These are phyloP conservation scores for Calcarisporium arbuscula DNA, from an alignment of 2,329 filamentous ascomycete species.

Conservation along the genomic window DNA sequence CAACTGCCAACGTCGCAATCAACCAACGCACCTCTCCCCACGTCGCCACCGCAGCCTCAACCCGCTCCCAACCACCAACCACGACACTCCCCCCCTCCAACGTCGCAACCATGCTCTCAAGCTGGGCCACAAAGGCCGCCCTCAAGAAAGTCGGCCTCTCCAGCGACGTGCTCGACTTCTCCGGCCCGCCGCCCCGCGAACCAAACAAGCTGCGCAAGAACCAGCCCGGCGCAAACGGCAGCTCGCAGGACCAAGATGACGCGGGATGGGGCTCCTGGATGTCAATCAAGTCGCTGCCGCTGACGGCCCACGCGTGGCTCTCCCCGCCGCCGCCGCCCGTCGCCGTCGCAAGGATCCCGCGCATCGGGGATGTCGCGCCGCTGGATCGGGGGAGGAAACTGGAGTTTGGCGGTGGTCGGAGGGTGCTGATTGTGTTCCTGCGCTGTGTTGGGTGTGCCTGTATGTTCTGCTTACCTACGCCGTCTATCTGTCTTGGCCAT, in stretches of 20 bases:
- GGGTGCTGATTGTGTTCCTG: constrained; percentile 44
- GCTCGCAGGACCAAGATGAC: constrained; percentile 18
- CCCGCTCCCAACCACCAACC: background rate
- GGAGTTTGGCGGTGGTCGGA: constrained; percentile 35
- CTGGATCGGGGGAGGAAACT: constrained; percentile 39
- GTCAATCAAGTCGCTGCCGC: constrained; percentile 41
- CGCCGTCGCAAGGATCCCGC: constrained; percentile 36
- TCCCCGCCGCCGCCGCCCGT: constrained; percentile 45
- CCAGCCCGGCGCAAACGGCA: constrained; percentile 22
- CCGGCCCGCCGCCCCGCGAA: constrained; percentile 18
- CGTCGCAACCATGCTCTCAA: constrained; percentile 45
- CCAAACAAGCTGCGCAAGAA: constrained; percentile 26
- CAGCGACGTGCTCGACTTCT: constrained; percentile 40
- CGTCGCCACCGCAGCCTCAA: background rate
- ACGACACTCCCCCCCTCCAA: too few species aligned
- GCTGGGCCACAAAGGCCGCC: constrained; percentile 51
- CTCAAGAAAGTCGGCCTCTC: constrained; percentile 51
- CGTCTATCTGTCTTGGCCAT: background rate
- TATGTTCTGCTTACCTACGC: constrained; percentile 22
- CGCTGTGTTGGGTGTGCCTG: constrained; percentile 51
- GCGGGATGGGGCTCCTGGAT: constrained; percentile 41
- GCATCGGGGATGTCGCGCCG: constrained; percentile 42
- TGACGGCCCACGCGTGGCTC: constrained; percentile 49
- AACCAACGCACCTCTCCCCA: background rate
- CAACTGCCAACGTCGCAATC: too few species aligned